Evolutionary conservation across 768 basidiomycete species (phyloP), one percentile per base, ranked within the genome.

Genomic region (Phaffia tasmanica): DNA sequence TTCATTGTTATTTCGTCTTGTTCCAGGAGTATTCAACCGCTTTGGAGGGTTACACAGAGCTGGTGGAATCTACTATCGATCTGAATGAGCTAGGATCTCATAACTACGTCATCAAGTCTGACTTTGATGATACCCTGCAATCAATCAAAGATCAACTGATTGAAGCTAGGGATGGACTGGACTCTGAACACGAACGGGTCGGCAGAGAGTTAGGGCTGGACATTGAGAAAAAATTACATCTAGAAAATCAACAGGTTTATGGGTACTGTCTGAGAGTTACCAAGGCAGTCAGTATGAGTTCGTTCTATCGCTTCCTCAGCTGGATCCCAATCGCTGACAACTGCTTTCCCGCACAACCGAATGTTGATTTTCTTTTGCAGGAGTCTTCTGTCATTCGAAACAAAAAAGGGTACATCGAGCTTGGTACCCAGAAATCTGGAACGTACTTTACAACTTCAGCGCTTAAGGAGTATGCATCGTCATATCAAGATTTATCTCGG

Each of bases 41-140:
- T 60, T 82, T 98, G 5, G 80, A 79, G 16, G 89, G 89, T 73
- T 94, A 92, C 72, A 80, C 82, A 2, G 88, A 92, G 69, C 93
- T 98, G 88, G 93, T 98, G 2, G 91, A 98, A 75, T 85, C 89
- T 69, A 98, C 95, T 0, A 83, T 99, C 53, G 95, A 99, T 72
- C 83, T 97, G 21, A 84, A 85, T 25, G 84, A 93, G 65, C 81
- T 95, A 7, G 70, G 72, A 19, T 70, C 74, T 18, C 90, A 97
- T 76, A 87, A 86, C 71, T 91, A 86, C 72, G 85, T 91, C 21
- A 92, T 99, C 73, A 90, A 89, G 72, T 85, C 94, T 0, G 89
- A 91, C 63, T 94, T 94, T 70, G 90, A 98, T 73, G 81, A 82
- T 6, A 79, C 81, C 21, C 80, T 98, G 21, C 83, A 85, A 67